A percentile compares a stretch with the other conserved stretches of the same genome.
Evolutionary conservation across 2,329 filamentous ascomycete species (phyloP).

Genomic region (Pseudogymnoascus verrucosus): DNA sequence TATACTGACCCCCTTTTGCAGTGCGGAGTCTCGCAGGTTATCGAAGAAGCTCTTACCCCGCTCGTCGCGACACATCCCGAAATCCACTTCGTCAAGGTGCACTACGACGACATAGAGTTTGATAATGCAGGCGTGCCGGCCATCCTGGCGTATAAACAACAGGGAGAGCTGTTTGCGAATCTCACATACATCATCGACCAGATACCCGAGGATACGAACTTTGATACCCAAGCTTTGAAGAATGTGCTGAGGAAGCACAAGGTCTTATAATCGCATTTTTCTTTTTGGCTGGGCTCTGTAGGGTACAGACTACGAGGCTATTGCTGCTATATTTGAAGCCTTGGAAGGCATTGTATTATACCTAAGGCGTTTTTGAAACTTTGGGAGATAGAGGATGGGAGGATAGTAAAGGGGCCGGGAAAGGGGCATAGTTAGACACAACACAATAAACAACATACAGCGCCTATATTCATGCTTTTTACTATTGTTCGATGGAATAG

Average conservation of each 20-base stretch:
- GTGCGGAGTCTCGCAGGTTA: constrained; percentile 70
- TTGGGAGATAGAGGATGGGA: background rate
- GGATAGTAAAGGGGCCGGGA: background rate
- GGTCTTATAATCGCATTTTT: constrained; percentile 35
- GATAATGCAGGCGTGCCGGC: constrained; percentile 82
- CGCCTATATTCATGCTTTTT: background rate
- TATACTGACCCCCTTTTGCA: constrained; percentile 33
- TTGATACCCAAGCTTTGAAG: constrained; percentile 46
- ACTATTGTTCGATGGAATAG: background rate
- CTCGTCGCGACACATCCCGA: constrained; percentile 64
- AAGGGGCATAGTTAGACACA: background rate
- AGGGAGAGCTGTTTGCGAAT: constrained; percentile 84
- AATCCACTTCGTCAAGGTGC: constrained; percentile 82
- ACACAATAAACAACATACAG: background rate
- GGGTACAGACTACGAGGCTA: background rate
- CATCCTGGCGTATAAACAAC: constrained; percentile 76
- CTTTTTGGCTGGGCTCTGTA: background rate
- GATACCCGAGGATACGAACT: constrained; percentile 62
- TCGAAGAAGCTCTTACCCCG: constrained; percentile 69
- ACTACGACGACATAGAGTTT: constrained; percentile 90
- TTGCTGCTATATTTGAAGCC: background rate
- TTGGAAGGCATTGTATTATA: background rate
- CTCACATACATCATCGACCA: constrained; percentile 80
- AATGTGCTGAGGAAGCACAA: constrained; percentile 44
- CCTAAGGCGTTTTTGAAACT: background rate